phyloP scores from a whole-genome alignment of 176 grass and related monocot species.

The Secale cereale region DNA sequence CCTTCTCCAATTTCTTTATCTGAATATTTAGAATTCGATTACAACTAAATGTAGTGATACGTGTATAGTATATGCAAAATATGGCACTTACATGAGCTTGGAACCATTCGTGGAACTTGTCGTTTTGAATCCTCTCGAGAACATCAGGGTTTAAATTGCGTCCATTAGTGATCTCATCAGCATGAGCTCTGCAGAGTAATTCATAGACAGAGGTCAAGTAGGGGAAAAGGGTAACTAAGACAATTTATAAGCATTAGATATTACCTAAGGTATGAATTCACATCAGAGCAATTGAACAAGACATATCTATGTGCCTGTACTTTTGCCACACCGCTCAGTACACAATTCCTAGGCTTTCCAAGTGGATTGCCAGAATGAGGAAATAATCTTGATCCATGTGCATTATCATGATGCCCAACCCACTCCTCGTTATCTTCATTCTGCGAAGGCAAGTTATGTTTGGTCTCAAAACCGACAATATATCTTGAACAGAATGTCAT shows the following conservation, averaged over 20 bases:
- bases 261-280: slow-evolving; percentile 16
- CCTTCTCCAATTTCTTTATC: background rate
- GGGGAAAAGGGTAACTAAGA: background rate
- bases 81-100: slow-evolving; percentile 3
- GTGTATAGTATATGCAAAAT: background rate
- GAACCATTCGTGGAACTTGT: slow-evolving; percentile 18
- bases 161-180: too few species aligned
- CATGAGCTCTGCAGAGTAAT: background rate
- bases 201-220: too few species aligned
- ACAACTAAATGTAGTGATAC: background rate
- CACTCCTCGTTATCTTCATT: background rate
- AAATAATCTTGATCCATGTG: background rate
- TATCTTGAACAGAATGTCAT: background rate
- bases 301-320: slow-evolving; percentile 27
- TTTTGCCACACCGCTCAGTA: slow-evolving; percentile 1
- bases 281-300: slow-evolving; percentile 16
- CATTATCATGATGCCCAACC: background rate
- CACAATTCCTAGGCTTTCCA: background rate
- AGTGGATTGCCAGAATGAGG: background rate
- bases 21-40: background rate
- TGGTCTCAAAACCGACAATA: background rate
- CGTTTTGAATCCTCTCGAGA: background rate
- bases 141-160: too few species aligned
- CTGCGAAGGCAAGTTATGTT: background rate
- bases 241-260: background rate